phyloP scores from a whole-genome alignment of 345 rosid genomes.

The Citrus mangshanensis region DNA sequence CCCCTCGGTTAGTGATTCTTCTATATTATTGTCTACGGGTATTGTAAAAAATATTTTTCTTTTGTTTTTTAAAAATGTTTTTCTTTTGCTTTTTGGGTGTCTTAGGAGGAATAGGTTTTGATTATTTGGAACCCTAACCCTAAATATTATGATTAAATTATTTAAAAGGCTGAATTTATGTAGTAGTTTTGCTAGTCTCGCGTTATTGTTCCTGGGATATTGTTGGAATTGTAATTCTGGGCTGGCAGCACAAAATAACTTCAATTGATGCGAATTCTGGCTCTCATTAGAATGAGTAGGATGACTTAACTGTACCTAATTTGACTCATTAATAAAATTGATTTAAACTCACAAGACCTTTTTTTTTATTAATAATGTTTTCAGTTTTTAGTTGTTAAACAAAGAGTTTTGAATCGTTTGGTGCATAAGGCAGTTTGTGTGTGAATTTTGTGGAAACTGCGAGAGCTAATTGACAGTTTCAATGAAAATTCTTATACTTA shows the following conservation, averaged over 20 bases:
- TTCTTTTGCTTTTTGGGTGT: neutral
- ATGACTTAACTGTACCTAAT: neutral
- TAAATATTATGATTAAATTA: no score
- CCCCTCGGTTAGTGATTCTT: conserved; percentile 58
- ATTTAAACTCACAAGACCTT: neutral
- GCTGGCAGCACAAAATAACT: neutral
- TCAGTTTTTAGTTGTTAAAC: neutral
- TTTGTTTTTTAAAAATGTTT: neutral
- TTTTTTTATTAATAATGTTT: neutral
- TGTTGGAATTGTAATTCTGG: neutral
- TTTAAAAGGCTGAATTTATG: no score
- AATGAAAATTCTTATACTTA: neutral
- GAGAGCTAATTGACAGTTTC: neutral
- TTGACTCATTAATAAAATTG: neutral
- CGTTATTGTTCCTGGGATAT: neutral
- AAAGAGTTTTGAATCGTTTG: neutral
- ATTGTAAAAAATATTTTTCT: neutral
- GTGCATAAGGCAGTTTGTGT: neutral
- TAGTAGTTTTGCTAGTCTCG: neutral
- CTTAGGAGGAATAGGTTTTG: no score
- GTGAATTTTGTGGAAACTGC: neutral
- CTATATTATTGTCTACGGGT: neutral
- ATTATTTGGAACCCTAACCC: no score
- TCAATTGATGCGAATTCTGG: neutral
- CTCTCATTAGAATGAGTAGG: neutral